A percentile compares a stretch with the other conserved stretches of the same genome.
Evolutionary conservation across 2,329 filamentous ascomycete species (phyloP).

Genomic region (Xylogone sp.): DNA sequence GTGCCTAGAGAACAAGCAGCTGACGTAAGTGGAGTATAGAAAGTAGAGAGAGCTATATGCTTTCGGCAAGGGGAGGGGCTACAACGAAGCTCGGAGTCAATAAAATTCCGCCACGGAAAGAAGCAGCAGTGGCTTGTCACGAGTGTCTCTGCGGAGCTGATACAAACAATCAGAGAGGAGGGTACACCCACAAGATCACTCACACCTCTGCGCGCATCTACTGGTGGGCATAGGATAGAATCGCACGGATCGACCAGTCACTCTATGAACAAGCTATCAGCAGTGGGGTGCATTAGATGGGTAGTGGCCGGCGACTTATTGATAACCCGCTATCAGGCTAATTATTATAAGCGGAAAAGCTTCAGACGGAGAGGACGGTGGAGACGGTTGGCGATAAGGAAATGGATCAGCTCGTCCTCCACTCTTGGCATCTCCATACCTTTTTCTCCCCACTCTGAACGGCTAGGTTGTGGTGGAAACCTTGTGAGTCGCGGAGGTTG

Average conservation of each 20-base stretch:
- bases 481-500: background rate
- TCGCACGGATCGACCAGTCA: too few species aligned
- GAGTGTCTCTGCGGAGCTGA: background rate
- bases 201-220: too few species aligned
- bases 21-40: background rate
- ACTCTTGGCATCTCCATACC: constrained; percentile 4
- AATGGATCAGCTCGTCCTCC: constrained; percentile 4
- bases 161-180: too few species aligned
- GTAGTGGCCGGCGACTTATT: too few species aligned
- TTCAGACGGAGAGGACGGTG: too few species aligned
- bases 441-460: background rate
- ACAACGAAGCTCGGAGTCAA: background rate
- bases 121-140: background rate
- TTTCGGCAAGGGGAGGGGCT: background rate
- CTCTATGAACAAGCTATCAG: too few species aligned
- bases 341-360: too few species aligned
- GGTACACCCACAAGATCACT: too few species aligned
- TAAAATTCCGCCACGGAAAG: background rate
- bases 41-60: background rate
- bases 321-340: too few species aligned
- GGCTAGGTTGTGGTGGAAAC: background rate
- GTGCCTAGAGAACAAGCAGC: background rate
- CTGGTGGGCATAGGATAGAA: too few species aligned
- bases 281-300: too few species aligned
- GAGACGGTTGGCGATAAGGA: background rate